phyloP scores from a whole-genome alignment of 2,329 filamentous ascomycete species.

The Beauveria asiatica region DNA sequence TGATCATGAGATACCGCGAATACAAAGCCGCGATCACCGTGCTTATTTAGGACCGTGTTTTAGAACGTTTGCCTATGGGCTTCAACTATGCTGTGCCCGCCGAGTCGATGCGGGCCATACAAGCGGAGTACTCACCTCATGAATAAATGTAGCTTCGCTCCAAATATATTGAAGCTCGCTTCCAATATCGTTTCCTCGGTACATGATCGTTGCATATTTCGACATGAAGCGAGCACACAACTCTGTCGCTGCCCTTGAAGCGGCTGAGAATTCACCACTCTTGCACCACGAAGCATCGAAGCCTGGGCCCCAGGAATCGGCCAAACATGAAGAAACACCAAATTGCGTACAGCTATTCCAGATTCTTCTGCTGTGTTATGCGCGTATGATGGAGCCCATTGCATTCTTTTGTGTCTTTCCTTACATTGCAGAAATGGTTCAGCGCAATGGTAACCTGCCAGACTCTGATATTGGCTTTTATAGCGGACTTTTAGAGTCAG shows the following conservation, averaged over 20 bases:
- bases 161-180: too few relatives aligned
- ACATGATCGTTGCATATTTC: background rate
- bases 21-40: background rate
- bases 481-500: constrained; percentile 62
- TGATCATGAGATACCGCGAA: background rate
- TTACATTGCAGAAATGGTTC: constrained; percentile 71
- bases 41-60: background rate
- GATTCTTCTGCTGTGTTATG: constrained; percentile 64
- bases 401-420: constrained; percentile 78
- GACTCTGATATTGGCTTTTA: constrained; percentile 68
- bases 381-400: constrained; percentile 64
- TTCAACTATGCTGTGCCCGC: background rate
- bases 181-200: too few relatives aligned
- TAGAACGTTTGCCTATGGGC: background rate
- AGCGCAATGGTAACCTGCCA: constrained; percentile 51
- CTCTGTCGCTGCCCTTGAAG: background rate
- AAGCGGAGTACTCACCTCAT: background rate
- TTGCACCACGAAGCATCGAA: background rate
- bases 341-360: constrained; percentile 23
- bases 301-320: background rate
- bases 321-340: background rate
- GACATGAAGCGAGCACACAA: background rate
- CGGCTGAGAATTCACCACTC: background rate
- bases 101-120: background rate
- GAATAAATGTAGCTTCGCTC: background rate